Base-by-base conservation (phyloP, 371 early-diverging fungal genomes). In the Mucor circinelloides region DNA sequence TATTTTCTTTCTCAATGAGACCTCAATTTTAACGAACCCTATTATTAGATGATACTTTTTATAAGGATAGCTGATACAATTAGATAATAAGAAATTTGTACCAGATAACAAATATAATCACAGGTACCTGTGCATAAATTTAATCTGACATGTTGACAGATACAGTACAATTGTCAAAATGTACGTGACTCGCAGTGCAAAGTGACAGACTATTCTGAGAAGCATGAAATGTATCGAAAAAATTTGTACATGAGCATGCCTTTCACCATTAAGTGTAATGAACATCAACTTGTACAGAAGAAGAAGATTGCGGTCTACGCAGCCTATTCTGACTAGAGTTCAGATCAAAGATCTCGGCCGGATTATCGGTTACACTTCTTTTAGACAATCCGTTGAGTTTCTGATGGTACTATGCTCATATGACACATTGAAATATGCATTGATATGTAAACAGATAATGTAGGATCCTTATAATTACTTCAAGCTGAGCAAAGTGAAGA, bases 341-440 rank as follows among this genome's bases (percentile, higher is more conserved):
- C 78, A 77, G 52, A 69, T 77, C 15, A 58, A 66, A 23, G 74
- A 77, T 27, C 34, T 77, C 5, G 78, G 78, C 10, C 55, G 64
- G 50, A 58, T 66, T 8, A 50, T 73, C n/a, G 66, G 58, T 5
- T 59, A 46, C 15, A 46, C 60, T 0, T 74, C 74, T 28, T 72
- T 74, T 67, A 57, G 72, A 30, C 60, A 74, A 48, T 66, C 74
- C 1, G 72, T 69, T 34, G 78, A 77, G 54, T 69, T 64, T 50
- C 54, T 74, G 36, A 71, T 77, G 77, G 77, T 74, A 72, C 34
- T 38, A 58, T 21, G 19, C 2, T 52, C 19, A 52, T 25, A 0
- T 25, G 42, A 60, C n/a, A 8, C 1, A 8, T 28, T 31, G 5
- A 13, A 12, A 44, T 17, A 58, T 19, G 15, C 12, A 9, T 28